Conservation (phyloP, 768 basidiomycete species). For the Boletus patriciae region DNA sequence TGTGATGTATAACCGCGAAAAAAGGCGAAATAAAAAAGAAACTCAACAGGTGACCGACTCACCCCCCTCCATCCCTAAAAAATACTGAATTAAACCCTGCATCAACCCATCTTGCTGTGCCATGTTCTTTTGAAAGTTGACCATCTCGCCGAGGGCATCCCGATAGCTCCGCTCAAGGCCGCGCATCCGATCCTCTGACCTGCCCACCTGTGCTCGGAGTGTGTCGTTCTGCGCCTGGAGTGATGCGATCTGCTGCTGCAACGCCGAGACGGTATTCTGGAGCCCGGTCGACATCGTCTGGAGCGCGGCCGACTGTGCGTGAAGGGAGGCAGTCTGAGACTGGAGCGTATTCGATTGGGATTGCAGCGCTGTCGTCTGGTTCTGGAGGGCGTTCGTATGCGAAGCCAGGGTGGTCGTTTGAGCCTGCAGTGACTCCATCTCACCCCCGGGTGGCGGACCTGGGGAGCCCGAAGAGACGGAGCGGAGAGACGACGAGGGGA, state of each 20-base stretch:
- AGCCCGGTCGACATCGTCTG: slow-evolving; percentile 32
- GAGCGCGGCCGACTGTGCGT: slow-evolving; percentile 35
- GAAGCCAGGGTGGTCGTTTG: slow-evolving; percentile 32
- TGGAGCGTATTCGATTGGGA: slow-evolving; percentile 31
- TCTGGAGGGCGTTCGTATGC: slow-evolving; percentile 32
- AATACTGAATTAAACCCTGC: slow-evolving; percentile 80
- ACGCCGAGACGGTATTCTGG: slow-evolving; percentile 26
- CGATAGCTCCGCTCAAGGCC: slow-evolving; percentile 65
- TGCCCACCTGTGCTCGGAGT: slow-evolving; percentile 30
- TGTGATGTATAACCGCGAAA: neutral
- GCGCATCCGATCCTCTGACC: slow-evolving; percentile 53
- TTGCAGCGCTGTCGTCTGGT: slow-evolving; percentile 27
- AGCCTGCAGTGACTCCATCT: slow-evolving; percentile 29
- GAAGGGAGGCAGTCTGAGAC: slow-evolving; percentile 35
- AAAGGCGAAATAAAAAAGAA: neutral
- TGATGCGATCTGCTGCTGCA: slow-evolving; percentile 31
- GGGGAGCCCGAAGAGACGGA: slow-evolving; percentile 29
- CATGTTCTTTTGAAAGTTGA: slow-evolving; percentile 69
- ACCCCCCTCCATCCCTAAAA: slow-evolving; percentile 69
- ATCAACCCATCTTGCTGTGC: slow-evolving; percentile 84
- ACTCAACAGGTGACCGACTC: slow-evolving; percentile 30
- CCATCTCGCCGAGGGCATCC: slow-evolving; percentile 68
- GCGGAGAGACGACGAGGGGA: slow-evolving; percentile 29
- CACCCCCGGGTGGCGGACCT: slow-evolving; percentile 21
- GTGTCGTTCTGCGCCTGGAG: slow-evolving; percentile 32